These are phyloP conservation scores for Diaporthe velutina DNA, from an alignment of 2,329 filamentous ascomycete species.

Conservation along the genomic window DNA sequence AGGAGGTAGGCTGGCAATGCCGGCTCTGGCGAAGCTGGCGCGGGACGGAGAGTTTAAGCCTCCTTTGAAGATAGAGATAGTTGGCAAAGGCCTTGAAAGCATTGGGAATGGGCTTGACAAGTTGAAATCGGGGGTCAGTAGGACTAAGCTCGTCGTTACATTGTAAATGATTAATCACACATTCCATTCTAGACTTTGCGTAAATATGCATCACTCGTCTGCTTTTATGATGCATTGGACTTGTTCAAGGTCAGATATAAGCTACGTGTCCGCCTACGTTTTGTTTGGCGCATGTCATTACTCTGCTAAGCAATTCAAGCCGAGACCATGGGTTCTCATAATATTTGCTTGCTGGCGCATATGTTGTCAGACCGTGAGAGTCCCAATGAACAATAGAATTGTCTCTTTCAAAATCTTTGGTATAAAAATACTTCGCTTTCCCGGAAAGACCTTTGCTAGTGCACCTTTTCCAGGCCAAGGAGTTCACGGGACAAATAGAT, in stretches of 20 bases:
- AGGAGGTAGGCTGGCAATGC: slow-evolving; percentile 43
- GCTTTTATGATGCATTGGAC: not conserved
- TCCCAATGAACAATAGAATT: too few species aligned
- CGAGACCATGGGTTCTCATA: too few species aligned
- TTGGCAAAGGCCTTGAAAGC: slow-evolving; percentile 45
- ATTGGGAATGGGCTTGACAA: slow-evolving; percentile 45
- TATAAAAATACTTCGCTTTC: too few species aligned
- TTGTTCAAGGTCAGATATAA: not conserved
- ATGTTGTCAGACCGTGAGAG: too few species aligned
- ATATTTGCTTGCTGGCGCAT: too few species aligned
- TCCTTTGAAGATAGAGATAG: slow-evolving; percentile 45
- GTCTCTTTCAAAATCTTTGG: too few species aligned
- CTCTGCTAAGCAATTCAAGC: too few species aligned
- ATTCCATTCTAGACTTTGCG: not conserved
- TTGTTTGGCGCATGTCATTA: too few species aligned
- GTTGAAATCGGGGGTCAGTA: slow-evolving; percentile 46
- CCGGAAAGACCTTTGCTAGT: too few species aligned
- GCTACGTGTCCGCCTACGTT: not conserved
- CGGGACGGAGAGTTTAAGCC: slow-evolving; percentile 45
- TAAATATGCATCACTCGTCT: not conserved
- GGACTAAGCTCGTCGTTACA: slow-evolving; percentile 47
- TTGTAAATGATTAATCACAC: not conserved
- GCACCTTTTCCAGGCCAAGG: not conserved
- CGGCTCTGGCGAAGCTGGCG: slow-evolving; percentile 43
- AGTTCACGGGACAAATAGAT: too few species aligned